Evolutionary conservation across 495 filamentous ascomycete species (phyloP).

Genomic region (Glonium stellatum): DNA sequence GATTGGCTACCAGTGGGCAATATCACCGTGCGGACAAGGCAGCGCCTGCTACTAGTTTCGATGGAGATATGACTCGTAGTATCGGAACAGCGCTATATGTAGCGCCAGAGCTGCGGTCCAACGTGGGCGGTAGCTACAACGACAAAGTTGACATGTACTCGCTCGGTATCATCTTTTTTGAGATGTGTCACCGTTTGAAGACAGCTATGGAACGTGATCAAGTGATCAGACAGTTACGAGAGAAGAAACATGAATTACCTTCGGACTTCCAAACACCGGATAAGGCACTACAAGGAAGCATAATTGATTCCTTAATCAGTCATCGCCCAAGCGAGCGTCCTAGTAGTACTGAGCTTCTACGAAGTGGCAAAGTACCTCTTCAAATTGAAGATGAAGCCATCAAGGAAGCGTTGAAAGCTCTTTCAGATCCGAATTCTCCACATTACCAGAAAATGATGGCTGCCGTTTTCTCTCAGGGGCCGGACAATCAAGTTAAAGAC

Average conservation of each 20-base stretch:
- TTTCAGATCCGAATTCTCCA: slow-evolving; percentile 75
- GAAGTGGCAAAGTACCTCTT: slow-evolving; percentile 79
- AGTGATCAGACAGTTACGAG: slow-evolving; percentile 62
- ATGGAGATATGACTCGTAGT: slow-evolving; percentile 66
- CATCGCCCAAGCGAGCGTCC: slow-evolving; percentile 77
- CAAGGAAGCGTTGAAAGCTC: slow-evolving; percentile 66
- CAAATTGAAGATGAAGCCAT: slow-evolving; percentile 91
- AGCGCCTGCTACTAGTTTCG: slow-evolving; percentile 36
- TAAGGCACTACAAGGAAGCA: slow-evolving; percentile 62
- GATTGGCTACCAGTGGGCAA: slow-evolving; percentile 83
- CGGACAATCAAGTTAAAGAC: slow-evolving; percentile 70
- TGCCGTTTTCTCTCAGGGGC: slow-evolving; percentile 65
- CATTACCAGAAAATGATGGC: slow-evolving; percentile 85
- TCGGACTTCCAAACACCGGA: slow-evolving; percentile 66
- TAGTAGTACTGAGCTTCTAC: slow-evolving; percentile 75
- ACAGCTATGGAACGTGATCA: slow-evolving; percentile 84
- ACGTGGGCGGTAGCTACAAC: slow-evolving; percentile 66
- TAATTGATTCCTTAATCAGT: slow-evolving; percentile 72
- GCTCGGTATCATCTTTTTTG: slow-evolving; percentile 93
- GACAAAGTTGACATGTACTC: slow-evolving; percentile 99
- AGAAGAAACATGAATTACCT: slow-evolving; percentile 62
- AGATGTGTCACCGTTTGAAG: slow-evolving; percentile 82
- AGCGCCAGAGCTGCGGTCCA: slow-evolving; percentile 79
- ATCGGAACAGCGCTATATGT: slow-evolving; percentile 94
- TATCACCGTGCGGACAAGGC: slow-evolving; percentile 48